A percentile compares a stretch with the other conserved stretches of the same genome.
These are phyloP conservation scores for Exobasidium cylindrosporum DNA, from an alignment of 1,284 basidiomycete genomes.

Conservation along the genomic window DNA sequence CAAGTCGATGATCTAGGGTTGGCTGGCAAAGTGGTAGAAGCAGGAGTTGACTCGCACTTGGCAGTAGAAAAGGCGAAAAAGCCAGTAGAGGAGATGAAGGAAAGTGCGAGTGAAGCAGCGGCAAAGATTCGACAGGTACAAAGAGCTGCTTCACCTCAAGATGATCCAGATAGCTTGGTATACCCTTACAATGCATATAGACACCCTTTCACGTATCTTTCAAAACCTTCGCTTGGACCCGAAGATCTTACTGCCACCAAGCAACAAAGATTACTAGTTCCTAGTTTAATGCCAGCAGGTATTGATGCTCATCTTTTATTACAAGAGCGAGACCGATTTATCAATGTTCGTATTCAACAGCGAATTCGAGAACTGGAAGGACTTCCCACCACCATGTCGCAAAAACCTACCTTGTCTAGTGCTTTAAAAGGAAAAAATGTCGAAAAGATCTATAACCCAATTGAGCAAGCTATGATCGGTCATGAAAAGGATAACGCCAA, in stretches of 20 bases:
- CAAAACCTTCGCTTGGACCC: constrained; percentile 39
- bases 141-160: constrained; percentile 52
- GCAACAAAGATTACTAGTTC: constrained; percentile 77
- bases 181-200: constrained; percentile 95
- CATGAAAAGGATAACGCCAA: constrained; percentile 62
- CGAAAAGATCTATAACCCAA: constrained; percentile 15
- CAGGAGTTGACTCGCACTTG: constrained; percentile 60
- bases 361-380: constrained; percentile 83
- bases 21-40: constrained; percentile 74
- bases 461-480: constrained; percentile 20
- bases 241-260: constrained; percentile 61
- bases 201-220: constrained; percentile 70
- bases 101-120: constrained; percentile 20
- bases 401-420: constrained; percentile 34
- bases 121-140: constrained; percentile 41
- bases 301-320: constrained; percentile 87
- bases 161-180: constrained; percentile 74
- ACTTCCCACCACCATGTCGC: constrained; percentile 70
- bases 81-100: constrained; percentile 18
- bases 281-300: constrained; percentile 85
- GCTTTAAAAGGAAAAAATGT: constrained; percentile 27
- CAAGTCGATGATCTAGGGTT: constrained; percentile 61
- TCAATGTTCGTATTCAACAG: constrained; percentile 84
- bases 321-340: constrained; percentile 84
- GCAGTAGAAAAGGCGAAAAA: constrained; percentile 61